Conservation (phyloP, 2,329 filamentous ascomycete genomes). For the Curvularia verruculosa region DNA sequence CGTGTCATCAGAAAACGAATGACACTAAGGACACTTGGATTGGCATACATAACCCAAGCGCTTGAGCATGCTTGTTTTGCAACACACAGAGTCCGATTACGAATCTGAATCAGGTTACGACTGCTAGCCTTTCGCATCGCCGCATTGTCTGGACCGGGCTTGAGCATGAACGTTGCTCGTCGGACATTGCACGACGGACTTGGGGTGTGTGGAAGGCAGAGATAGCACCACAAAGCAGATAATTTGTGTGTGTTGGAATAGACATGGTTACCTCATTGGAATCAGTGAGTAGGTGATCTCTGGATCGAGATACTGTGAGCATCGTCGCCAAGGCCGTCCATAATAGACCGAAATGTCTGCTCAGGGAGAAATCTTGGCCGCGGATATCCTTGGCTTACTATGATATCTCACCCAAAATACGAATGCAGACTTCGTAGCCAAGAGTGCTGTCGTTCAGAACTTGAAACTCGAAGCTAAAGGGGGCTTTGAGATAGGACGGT, state of each 20-base stretch:
- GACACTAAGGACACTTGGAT: neutral
- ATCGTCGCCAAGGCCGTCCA: neutral
- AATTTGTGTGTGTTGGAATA: too few relatives aligned
- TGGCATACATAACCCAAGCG: conserved; percentile 1
- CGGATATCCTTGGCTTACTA: neutral
- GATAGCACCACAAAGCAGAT: neutral
- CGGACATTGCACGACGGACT: neutral
- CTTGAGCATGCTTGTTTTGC: conserved; percentile 2
- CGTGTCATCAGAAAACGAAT: neutral
- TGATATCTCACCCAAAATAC: neutral
- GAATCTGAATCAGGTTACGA: neutral
- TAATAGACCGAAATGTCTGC: neutral
- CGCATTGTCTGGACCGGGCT: neutral
- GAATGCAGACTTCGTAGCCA: neutral
- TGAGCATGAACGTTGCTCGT: neutral
- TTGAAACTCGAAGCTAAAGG: neutral
- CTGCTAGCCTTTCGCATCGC: neutral
- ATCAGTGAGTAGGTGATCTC: neutral
- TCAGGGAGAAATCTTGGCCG: conserved; percentile 1
- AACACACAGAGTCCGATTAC: conserved; percentile 2
- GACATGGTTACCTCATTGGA: neutral
- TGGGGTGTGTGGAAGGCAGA: too few relatives aligned
- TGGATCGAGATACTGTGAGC: neutral
- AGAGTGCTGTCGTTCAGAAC: neutral
- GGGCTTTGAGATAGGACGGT: too few relatives aligned